Evolutionary conservation across 352 stramenopile genomes (phyloP), one percentile per base, ranked within the genome.

Genomic region (Pilasporangium apinafurcum): DNA sequence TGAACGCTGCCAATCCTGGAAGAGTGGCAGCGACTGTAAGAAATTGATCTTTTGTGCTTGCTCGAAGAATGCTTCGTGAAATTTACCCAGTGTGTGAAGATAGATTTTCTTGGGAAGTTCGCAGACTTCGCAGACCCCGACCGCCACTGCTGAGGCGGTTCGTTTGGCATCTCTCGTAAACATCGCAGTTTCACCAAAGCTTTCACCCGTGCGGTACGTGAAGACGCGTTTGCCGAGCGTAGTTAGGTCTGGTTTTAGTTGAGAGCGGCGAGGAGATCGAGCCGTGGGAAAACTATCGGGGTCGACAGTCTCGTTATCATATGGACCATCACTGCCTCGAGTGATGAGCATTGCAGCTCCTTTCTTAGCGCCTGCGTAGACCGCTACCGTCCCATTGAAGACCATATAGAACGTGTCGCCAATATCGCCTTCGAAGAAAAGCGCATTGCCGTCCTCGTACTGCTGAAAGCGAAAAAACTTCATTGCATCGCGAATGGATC

Each of bases 371-470:
- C 57, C 71, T 14, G 68, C 62, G 37, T 75, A 84, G 18, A 84
- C 72, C 1, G 59, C 68, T 16, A 84, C 62, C 8, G 49, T 68
- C 33, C 71, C 71, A 8, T 74, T 40, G n/a, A 79, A 62, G 8
- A 78, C 20, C 13, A 81, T 55, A 46, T 77, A 84, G 44, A 81
- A 84, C 5, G 58, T 58, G 32, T 81, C 51, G 8, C 71, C 71
- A 25, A 63, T 61, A 13, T 84, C 67, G 18, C 71, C 71, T 53
- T 84, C 62, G 31, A 67, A 67, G 44, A 84, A 84, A 14, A 84
- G 56, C 10, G 56, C 45, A 6, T 78, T 62, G 14, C 65, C 63
- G 33, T 77, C 67, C 37, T 65, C 38, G 22, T 72, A 79, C 34
- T 68, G 52, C 8, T 44, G 58, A 16, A 79, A 65, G 20, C 46